Base-by-base conservation (phyloP, 306 rosid genomes). In the Betula pendula region DNA sequence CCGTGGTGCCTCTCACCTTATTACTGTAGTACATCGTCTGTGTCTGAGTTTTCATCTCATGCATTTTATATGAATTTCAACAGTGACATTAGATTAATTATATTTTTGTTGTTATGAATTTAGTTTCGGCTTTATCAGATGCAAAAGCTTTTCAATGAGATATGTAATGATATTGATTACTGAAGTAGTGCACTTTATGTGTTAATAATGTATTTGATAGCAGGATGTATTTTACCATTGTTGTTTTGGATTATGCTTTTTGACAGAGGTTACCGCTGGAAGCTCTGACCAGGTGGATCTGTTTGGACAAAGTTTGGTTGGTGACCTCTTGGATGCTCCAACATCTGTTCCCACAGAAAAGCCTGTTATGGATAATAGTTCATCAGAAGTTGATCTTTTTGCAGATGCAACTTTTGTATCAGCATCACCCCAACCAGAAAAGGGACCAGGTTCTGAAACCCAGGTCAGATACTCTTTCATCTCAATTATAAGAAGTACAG, bases 361-460 rank as follows among this genome's bases (percentile, higher is more conserved):
- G 80, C 71, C 83, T 44, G 87, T 76, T 27, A 53, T 77, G 73
- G 73, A 73, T 80, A 79, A 65, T 53, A 58, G 85, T 78, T 81
- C 81, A 65, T 35, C 98, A 5, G 96, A 88, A 77, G 94, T 89
- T 75, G 99, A 96, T 89, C 92, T 92, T 75, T 96, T 96, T 89
- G 98, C 98, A 53, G 99, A 92, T 80, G 96, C 97, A 11, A 56
- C 89, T 70, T 92, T 92, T 89, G 90, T 96, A 73, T 87, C 99
- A 69, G 97, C 91, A n/a, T 68, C 81, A 56, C 79, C 96, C 66
- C 85, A 80, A 43, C 65, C 69, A 78, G 96, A 86, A 75, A 85
- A 90, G 75, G 92, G 80, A 81, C 81, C 86, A 60, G 81, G 79
- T 71, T 85, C 92, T 81, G 84, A 91, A 71, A 81, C 85, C 43